These are phyloP conservation scores for Amauroascus niger DNA, from an alignment of 2,329 filamentous ascomycete genomes.

Conservation along the genomic window DNA sequence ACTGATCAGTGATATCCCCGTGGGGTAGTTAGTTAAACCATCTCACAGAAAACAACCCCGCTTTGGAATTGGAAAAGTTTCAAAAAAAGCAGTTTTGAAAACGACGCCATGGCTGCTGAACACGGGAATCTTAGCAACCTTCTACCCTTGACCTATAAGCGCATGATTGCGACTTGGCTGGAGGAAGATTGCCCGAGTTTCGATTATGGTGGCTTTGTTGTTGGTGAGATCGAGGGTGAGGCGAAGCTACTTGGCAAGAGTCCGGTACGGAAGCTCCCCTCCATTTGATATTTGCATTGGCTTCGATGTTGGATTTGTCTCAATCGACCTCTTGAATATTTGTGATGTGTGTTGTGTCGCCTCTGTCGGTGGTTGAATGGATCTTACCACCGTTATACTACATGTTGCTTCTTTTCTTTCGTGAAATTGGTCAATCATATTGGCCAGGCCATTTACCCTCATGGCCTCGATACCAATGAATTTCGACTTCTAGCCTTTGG, in stretches of 20 bases:
- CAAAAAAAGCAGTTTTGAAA: not conserved
- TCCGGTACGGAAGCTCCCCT: conserved; percentile 30
- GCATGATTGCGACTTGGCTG: conserved; percentile 71
- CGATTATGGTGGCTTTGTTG: conserved; percentile 95
- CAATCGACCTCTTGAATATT: not conserved
- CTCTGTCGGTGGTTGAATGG: not conserved
- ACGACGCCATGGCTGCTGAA: conserved; percentile 41
- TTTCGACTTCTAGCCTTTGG: not conserved
- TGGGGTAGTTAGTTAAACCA: not conserved
- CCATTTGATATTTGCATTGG: not conserved
- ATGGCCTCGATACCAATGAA: too few species aligned
- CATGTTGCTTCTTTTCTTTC: not conserved
- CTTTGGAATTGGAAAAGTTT: not conserved
- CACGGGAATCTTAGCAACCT: conserved; percentile 59
- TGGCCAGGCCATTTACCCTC: not conserved
- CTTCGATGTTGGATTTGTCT: not conserved
- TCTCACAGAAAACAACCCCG: not conserved
- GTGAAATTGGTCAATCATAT: not conserved
- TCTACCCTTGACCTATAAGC: conserved; percentile 76
- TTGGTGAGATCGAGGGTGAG: conserved; percentile 50
- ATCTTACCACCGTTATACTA: not conserved
- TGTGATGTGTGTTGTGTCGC: not conserved
- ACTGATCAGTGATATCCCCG: too few species aligned
- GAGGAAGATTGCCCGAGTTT: conserved; percentile 94
- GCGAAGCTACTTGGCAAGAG: conserved; percentile 49